phyloP scores from a whole-genome alignment of 371 early-diverging fungal genomes.

The Dichotomocladium elegans region DNA sequence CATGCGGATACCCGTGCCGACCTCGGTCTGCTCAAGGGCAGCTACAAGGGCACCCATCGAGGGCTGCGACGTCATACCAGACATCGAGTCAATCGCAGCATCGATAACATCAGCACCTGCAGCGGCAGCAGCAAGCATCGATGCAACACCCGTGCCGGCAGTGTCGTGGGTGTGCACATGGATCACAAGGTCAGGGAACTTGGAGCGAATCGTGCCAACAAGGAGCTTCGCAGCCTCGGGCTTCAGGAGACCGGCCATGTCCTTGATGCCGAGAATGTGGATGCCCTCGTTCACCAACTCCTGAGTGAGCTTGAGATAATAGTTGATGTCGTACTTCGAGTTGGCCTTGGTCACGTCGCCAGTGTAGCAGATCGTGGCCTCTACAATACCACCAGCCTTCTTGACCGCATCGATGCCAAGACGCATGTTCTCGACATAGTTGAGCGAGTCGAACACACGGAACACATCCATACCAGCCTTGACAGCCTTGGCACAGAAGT shows the following conservation, averaged over 20 bases:
- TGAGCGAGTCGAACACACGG: slow-evolving; percentile 94
- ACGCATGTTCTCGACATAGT: slow-evolving; percentile 92
- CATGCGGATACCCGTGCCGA: slow-evolving; percentile 80
- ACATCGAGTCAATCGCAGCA: slow-evolving; percentile 90
- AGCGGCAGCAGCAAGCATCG: slow-evolving; percentile 89
- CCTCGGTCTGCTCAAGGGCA: slow-evolving; percentile 69
- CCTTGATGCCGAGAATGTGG: slow-evolving; percentile 93
- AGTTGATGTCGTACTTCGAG: slow-evolving; percentile 79
- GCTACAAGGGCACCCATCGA: slow-evolving; percentile 93
- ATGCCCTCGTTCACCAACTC: slow-evolving; percentile 86
- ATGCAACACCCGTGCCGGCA: slow-evolving; percentile 95
- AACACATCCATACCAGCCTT: slow-evolving; percentile 92
- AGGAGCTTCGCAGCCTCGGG: slow-evolving; percentile 86
- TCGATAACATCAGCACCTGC: slow-evolving; percentile 95
- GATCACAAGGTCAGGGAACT: slow-evolving; percentile 88
- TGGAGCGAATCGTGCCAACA: slow-evolving; percentile 77
- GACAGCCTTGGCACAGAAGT: slow-evolving; percentile 90
- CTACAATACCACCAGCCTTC: slow-evolving; percentile 92
- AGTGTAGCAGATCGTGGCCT: slow-evolving; percentile 91
- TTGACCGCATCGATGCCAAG: slow-evolving; percentile 92
- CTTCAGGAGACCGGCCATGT: slow-evolving; percentile 96
- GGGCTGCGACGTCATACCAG: slow-evolving; percentile 94
- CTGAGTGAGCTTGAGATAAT: slow-evolving; percentile 86
- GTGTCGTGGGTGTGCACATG: slow-evolving; percentile 97
- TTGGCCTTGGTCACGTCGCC: slow-evolving; percentile 86